phyloP scores from a whole-genome alignment of 495 filamentous ascomycete genomes.

The Cenococcum geophilum region DNA sequence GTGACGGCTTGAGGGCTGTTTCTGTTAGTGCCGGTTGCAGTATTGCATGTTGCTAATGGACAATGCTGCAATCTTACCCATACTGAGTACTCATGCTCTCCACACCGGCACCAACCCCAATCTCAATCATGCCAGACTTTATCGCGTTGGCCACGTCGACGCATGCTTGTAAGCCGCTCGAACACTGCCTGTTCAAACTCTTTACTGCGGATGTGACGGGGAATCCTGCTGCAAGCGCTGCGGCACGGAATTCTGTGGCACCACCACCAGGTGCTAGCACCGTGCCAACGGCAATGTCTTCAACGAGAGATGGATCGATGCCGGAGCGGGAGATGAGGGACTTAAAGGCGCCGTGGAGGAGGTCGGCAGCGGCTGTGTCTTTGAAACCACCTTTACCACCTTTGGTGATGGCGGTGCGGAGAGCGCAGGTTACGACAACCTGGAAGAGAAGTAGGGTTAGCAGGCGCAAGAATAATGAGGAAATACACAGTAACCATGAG shows the following conservation, averaged over 20 bases:
- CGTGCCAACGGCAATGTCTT: constrained; percentile 87
- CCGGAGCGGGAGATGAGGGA: constrained; percentile 74
- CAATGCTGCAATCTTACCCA: constrained; percentile 42
- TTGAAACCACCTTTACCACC: constrained; percentile 93
- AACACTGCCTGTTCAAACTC: constrained; percentile 87
- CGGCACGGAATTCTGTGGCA: constrained; percentile 93
- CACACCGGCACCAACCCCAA: constrained; percentile 93
- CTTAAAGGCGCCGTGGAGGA: constrained; percentile 78
- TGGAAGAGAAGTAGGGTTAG: constrained; percentile 30
- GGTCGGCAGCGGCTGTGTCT: constrained; percentile 80
- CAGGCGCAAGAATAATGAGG: not conserved
- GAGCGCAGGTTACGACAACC: constrained; percentile 88
- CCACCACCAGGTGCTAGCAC: constrained; percentile 91
- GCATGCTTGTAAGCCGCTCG: constrained; percentile 79
- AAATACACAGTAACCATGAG: too few species aligned
- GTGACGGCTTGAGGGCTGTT: constrained; percentile 66
- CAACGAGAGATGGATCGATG: constrained; percentile 76
- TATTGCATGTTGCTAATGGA: not conserved
- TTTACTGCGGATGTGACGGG: constrained; percentile 76
- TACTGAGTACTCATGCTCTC: constrained; percentile 95
- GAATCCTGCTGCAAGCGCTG: constrained; percentile 85
- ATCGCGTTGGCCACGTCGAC: constrained; percentile 93
- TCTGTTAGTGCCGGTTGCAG: constrained; percentile 35
- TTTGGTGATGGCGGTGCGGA: constrained; percentile 87
- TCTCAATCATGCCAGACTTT: constrained; percentile 80